Base-by-base conservation (phyloP, 176 grass and related monocot genomes). In the Rhynchospora breviuscula region DNA sequence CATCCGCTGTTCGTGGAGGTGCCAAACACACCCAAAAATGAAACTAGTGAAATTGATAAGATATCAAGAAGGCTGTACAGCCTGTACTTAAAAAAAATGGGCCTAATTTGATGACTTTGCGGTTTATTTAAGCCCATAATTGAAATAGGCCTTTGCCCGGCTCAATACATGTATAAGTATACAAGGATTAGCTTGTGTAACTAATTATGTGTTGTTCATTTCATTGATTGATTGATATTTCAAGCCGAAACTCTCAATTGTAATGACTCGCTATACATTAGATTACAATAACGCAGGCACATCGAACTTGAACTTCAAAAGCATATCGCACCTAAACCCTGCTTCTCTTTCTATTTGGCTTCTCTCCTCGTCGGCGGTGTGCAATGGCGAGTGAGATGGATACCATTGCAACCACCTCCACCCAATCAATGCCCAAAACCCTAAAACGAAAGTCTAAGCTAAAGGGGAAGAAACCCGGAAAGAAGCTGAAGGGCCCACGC, bases 371-470 rank as follows among this genome's bases (percentile, higher is more conserved):
- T 26, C 44, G 62, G 80, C 62, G 61, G 63, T 82, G 61, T 47
- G 49, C 73, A 78, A 78, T 78, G 73, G 73, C 73, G 73, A 78
- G n/a, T 18, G 80, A 53, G 80, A 82, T 13, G n/a, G 80, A 82
- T 67, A 67, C 80, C 62, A 44, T 53, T 22, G 22, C 80, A 14
- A 33, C 46, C 33, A 81, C 49, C 2, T 9, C 45, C 56, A 62
- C 69, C 21, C 83, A 29, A 78, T 60, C 83, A 35, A 78, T 64
- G 25, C 54, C 70, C 25, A 85, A 64, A 62, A 56, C 67, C 67
- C 46, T 85, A 1, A 97, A 94, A 71, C 76, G 90, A 17, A 92
- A 91, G 84, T 67, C 44, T 1, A 81, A 84, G 3, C 33, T 21
- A 5, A 90, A 87, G 74, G 33, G 33, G 5, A 84, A 81, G 52